Evolutionary conservation across 1,139 yeast genomes (phyloP), one percentile per base, ranked within the genome.

Genomic region (Kurtzmaniella quercitrusa): DNA sequence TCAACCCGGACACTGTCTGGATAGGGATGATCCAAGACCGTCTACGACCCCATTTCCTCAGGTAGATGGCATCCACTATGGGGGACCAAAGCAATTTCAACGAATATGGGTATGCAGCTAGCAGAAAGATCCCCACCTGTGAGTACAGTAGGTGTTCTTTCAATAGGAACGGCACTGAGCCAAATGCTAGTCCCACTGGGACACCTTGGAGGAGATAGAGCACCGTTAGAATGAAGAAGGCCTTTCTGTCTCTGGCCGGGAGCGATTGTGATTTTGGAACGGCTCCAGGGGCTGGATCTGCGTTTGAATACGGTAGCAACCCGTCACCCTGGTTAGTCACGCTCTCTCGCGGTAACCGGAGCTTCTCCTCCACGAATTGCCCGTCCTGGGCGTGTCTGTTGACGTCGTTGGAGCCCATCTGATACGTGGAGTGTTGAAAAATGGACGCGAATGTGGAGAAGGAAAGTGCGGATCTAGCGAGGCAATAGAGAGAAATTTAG

Each of bases 21-120:
- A 91, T 81, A 0, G 98, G 99, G 15, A 94, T 79, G 52, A 93
- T 90, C 99, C 99, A 93, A 12, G 94, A 82, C 58, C 91, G 77
- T 53, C 98, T 71, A 41, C 97, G 75, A 3, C 98, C 99, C 40
- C 87, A 55, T 41, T 66, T 70, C 18, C 73, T 73, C 48, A 72
- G 74, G 58, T 85, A 94, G 19, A 89, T 63, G 1, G 97, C 91
- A 61, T 93, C 98, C 6, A 93, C 98, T 19, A 93, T 77, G 0
- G 98, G 99, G 18, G 96, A 87, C 98, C 98, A 93, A 40, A 93
- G 65, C 46, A 93, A 74, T 63, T 93, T 93, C 53, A 93, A 69
- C 9, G 96, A 87, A 64, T 93, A 93, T 1, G 99, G 98, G 58
- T 93, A 94, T 4, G 96, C 82, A 0, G 98, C 97, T 51, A 93